phyloP scores from a whole-genome alignment of 176 grass and related monocot genomes.

The Rhynchospora pubera region DNA sequence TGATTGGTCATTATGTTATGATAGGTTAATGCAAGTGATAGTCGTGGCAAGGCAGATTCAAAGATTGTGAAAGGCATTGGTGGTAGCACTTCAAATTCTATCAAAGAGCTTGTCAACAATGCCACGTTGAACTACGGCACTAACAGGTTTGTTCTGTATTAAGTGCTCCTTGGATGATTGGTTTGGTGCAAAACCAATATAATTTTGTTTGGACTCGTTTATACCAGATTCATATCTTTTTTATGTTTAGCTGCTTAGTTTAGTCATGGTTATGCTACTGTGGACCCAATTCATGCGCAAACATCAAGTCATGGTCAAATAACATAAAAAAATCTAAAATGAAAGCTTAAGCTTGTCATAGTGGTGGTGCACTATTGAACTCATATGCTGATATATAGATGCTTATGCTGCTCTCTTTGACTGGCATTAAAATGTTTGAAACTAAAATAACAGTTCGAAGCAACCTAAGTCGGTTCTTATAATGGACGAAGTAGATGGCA shows the following conservation, averaged over 20 bases:
- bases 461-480: constrained; percentile 79
- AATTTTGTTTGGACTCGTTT: neutral
- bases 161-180: neutral
- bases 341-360: neutral
- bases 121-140: constrained; percentile 54
- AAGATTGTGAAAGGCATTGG: constrained; percentile 94
- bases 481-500: constrained; percentile 99
- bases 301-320: neutral
- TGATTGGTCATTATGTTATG: constrained; percentile 15
- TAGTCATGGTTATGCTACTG: constrained; percentile 15
- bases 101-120: constrained; percentile 98
- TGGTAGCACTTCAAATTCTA: constrained; percentile 88
- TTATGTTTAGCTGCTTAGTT: neutral
- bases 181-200: neutral
- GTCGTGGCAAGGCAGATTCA: constrained; percentile 89
- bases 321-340: neutral
- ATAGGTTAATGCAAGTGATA: constrained; percentile 99
- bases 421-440: neutral
- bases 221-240: neutral
- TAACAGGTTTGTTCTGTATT: constrained; percentile 42
- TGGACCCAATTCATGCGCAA: neutral
- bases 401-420: neutral
- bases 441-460: constrained; percentile 25
- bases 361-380: too few relatives aligned
- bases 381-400: neutral